phyloP scores from a whole-genome alignment of 495 filamentous ascomycete species.

The Friedmanniomyces simplex region DNA sequence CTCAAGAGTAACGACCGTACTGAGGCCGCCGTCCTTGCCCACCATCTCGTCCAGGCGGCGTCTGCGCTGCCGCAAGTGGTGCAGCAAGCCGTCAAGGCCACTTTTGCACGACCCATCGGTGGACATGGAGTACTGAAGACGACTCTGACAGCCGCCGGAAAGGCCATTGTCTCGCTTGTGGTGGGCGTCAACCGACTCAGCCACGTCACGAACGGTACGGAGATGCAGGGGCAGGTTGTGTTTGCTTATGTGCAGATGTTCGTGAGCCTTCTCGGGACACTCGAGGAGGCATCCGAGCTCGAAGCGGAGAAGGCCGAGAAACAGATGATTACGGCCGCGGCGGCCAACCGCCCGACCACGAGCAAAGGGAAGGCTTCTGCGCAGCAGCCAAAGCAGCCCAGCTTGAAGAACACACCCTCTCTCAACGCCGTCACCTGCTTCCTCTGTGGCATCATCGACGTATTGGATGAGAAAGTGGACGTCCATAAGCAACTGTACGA shows the following conservation, averaged over 20 bases:
- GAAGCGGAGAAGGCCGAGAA: neutral
- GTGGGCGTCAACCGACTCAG: slow-evolving; percentile 12
- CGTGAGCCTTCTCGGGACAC: slow-evolving; percentile 2
- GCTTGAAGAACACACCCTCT: neutral
- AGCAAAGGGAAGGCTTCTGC: slow-evolving; percentile 6
- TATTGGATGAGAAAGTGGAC: slow-evolving; percentile 14
- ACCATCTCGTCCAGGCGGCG: slow-evolving; percentile 13
- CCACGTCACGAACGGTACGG: slow-evolving; percentile 2
- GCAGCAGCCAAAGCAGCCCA: neutral
- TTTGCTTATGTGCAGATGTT: slow-evolving; percentile 17
- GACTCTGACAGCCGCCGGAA: slow-evolving; percentile 2
- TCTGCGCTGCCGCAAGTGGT: slow-evolving; percentile 9
- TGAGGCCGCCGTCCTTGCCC: slow-evolving; percentile 5
- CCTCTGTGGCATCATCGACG: slow-evolving; percentile 8
- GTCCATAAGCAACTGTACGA: slow-evolving; percentile 27
- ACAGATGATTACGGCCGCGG: neutral
- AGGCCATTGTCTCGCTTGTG: slow-evolving; percentile 4
- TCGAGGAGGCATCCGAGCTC: slow-evolving; percentile 4
- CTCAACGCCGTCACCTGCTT: slow-evolving; percentile 10
- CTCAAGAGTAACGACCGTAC: neutral
- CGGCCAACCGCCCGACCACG: neutral
- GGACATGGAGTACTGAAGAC: neutral
- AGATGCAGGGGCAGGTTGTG: slow-evolving; percentile 15
- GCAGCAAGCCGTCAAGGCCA: neutral
- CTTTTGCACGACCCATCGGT: neutral